These are phyloP conservation scores for Alternaria ventricosa DNA, from an alignment of 2,329 filamentous ascomycete species.

Conservation along the genomic window DNA sequence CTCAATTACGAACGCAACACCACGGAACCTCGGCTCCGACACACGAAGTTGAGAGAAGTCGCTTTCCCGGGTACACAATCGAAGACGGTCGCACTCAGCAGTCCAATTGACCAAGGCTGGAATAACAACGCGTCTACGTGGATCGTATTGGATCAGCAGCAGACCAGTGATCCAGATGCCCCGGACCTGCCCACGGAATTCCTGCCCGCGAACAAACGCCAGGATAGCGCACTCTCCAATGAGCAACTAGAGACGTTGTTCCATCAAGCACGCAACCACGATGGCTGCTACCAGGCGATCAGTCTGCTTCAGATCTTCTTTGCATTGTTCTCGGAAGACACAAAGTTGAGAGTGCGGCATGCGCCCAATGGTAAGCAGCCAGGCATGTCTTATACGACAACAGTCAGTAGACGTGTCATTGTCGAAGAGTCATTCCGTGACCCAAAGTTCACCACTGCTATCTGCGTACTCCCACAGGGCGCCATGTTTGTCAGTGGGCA, in stretches of 20 bases:
- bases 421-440: neutral
- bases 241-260: conserved; percentile 2
- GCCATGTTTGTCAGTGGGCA: neutral
- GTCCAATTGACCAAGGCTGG: neutral
- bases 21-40: neutral
- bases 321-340: neutral
- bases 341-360: conserved; percentile 1
- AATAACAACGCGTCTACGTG: conserved; percentile 3
- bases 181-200: neutral
- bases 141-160: neutral
- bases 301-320: conserved; percentile 1
- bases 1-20: neutral
- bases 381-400: neutral
- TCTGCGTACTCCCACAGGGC: neutral
- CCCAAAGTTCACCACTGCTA: neutral
- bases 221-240: neutral
- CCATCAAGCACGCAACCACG: conserved; percentile 1
- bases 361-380: neutral
- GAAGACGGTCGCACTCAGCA: neutral
- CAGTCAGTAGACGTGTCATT: neutral
- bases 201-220: neutral
- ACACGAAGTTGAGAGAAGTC: conserved; percentile 2
- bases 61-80: neutral
- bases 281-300: neutral
- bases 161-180: neutral